Percentiles rank a stretch among this genome's conserved stretches.
Conservation (phyloP, 2,329 filamentous ascomycete species). For the Hirsutella minnesotensis region DNA sequence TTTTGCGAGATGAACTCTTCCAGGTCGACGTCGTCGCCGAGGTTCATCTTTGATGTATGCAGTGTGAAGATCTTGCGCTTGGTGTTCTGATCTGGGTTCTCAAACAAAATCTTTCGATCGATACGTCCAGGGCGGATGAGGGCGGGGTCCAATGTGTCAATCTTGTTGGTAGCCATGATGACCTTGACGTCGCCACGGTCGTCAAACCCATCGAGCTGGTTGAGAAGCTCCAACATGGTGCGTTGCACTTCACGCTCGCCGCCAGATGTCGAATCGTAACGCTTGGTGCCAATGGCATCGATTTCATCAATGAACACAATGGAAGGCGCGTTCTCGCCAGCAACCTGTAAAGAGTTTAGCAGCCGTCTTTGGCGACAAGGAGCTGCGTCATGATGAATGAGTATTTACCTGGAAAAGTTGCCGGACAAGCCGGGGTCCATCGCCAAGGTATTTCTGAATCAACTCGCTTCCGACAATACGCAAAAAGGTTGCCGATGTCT, state of each 20-base stretch:
- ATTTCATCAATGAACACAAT: conserved; percentile 99
- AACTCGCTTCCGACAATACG: conserved; percentile 94
- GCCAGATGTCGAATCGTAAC: conserved; percentile 93
- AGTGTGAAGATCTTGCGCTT: conserved; percentile 96
- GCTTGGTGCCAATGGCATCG: conserved; percentile 96
- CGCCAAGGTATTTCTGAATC: conserved; percentile 97
- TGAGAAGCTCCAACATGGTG: conserved; percentile 96
- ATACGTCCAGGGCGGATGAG: conserved; percentile 95
- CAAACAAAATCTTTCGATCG: conserved; percentile 85
- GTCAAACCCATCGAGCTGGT: conserved; percentile 97
- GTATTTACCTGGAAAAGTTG: conserved; percentile 73
- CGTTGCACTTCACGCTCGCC: conserved; percentile 96
- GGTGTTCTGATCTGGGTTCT: conserved; percentile 69
- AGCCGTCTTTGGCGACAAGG: conserved; percentile 3
- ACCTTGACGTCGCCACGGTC: conserved; percentile 98
- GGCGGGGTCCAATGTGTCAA: conserved; percentile 90
- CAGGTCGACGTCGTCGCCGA: conserved; percentile 92
- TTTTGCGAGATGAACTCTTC: conserved; percentile 99
- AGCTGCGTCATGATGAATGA: too few species aligned
- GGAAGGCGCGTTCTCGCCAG: conserved; percentile 87
- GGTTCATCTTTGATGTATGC: conserved; percentile 96
- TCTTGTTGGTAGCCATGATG: conserved; percentile 99
- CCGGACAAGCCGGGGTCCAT: conserved; percentile 85
- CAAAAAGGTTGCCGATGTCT: conserved; percentile 96
- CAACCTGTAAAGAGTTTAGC: conserved; percentile 47